Evolutionary conservation across 176 grass and related monocot species (phyloP).

Genomic region (Chloris gayana): DNA sequence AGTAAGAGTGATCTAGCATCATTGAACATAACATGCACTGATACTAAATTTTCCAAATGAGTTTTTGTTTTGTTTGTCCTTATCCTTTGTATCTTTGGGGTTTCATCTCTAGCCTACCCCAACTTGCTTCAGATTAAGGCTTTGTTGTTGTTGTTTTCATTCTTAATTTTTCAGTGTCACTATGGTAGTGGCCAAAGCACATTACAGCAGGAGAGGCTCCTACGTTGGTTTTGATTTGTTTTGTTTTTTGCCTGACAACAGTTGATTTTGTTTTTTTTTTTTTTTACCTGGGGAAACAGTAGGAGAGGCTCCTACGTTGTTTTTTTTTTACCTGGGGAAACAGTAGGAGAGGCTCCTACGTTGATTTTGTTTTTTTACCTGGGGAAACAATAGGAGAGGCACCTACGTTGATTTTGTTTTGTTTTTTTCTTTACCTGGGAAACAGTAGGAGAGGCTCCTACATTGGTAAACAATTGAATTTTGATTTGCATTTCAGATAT

Average conservation of each 20-base stretch:
- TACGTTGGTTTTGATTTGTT: too few relatives aligned
- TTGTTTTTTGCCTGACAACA: too few relatives aligned
- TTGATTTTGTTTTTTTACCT: too few relatives aligned
- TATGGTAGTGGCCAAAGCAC: slow-evolving; percentile 11
- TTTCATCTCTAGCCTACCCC: too few relatives aligned
- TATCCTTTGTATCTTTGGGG: too few relatives aligned
- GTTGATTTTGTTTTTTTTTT: slow-evolving; percentile 9
- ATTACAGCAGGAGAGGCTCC: not conserved
- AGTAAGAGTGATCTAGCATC: slow-evolving; percentile 61
- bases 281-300: too few relatives aligned
- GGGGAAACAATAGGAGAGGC: too few relatives aligned
- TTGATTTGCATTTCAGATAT: slow-evolving; percentile 32
- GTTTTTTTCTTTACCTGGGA: too few relatives aligned
- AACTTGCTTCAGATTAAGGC: too few relatives aligned
- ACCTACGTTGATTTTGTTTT: slow-evolving; percentile 20
- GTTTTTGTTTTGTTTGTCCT: not conserved
- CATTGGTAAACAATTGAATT: slow-evolving; percentile 19
- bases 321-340: not conserved
- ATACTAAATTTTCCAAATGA: slow-evolving; percentile 25
- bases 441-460: too few relatives aligned
- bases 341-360: too few relatives aligned
- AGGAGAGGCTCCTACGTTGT: not conserved
- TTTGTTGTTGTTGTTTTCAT: not conserved
- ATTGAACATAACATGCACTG: slow-evolving; percentile 6
- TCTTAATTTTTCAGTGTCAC: slow-evolving; percentile 1